Conservation (phyloP, 2,329 filamentous ascomycete species). For the Neobulgaria alba region DNA sequence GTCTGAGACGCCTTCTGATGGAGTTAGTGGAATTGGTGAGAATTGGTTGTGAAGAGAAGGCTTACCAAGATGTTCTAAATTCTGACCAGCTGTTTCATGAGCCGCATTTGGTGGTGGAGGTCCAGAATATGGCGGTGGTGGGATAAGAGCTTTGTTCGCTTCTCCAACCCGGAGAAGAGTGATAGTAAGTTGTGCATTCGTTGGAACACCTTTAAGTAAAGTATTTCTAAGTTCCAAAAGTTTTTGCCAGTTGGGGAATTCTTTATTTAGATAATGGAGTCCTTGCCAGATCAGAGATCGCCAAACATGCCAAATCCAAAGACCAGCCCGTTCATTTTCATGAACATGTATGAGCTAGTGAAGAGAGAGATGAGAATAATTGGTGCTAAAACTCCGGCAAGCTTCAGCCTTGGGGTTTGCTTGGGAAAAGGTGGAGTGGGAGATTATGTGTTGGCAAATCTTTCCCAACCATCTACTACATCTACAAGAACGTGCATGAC, state of each 20-base stretch:
- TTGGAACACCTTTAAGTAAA: constrained; percentile 72
- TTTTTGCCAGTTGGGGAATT: constrained; percentile 65
- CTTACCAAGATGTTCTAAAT: constrained; percentile 43
- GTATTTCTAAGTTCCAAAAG: constrained; percentile 52
- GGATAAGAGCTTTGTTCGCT: constrained; percentile 69
- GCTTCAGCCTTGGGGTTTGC: constrained; percentile 41
- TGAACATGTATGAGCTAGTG: constrained; percentile 48
- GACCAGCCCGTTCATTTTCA: constrained; percentile 58
- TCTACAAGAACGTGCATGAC: constrained; percentile 59
- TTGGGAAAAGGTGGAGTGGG: constrained; percentile 46
- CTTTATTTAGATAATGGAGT: constrained; percentile 49
- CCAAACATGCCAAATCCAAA: constrained; percentile 74
- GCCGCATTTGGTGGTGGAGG: constrained; percentile 32
- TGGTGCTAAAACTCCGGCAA: constrained; percentile 45
- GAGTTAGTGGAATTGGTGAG: constrained; percentile 7
- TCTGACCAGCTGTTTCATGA: constrained; percentile 38
- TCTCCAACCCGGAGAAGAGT: constrained; percentile 77
- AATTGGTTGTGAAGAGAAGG: constrained; percentile 29
- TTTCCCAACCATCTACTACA: constrained; percentile 53
- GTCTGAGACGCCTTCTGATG: constrained; percentile 21
- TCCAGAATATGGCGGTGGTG: constrained; percentile 47
- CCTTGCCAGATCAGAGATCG: constrained; percentile 61
- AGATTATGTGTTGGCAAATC: constrained; percentile 50
- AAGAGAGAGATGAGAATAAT: constrained; percentile 44
- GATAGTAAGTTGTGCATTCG: constrained; percentile 74